A percentile compares a stretch with the other conserved stretches of the same genome.
Conservation (phyloP, 176 grass and related monocot species). For the Oropetium thomaeum region DNA sequence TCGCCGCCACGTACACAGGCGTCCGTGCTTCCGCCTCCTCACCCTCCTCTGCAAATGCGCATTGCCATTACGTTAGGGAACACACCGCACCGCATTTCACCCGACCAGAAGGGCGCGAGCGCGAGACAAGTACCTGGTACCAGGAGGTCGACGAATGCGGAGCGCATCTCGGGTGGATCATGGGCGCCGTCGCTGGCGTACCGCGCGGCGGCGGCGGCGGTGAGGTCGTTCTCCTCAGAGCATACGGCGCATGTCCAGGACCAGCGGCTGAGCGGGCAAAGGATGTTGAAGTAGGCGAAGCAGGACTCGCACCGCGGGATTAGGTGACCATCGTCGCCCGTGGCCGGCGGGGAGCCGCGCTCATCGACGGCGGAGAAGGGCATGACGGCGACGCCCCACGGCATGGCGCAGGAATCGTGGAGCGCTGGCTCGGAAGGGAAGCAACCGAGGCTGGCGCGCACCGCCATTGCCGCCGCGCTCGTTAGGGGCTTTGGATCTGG, state of each 20-base stretch:
- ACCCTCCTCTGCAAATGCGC: constrained; percentile 35
- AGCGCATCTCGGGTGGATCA: constrained; percentile 76
- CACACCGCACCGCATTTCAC: neutral
- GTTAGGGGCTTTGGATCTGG: constrained; percentile 36
- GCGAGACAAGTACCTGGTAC: constrained; percentile 36
- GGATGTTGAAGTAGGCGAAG: constrained; percentile 77
- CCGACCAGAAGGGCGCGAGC: neutral
- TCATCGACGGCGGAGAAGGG: constrained; percentile 76
- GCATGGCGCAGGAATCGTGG: constrained; percentile 58
- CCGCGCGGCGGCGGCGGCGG: constrained; percentile 41
- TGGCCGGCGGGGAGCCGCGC: constrained; percentile 37
- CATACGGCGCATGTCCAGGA: constrained; percentile 81
- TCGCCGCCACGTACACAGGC: constrained; percentile 78
- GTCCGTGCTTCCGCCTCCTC: constrained; percentile 39
- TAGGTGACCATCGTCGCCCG: constrained; percentile 50
- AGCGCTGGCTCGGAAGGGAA: constrained; percentile 60
- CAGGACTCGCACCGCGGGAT: constrained; percentile 85
- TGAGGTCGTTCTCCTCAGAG: constrained; percentile 58
- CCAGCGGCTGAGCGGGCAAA: constrained; percentile 73
- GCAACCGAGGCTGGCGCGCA: constrained; percentile 61
- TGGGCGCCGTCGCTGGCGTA: constrained; percentile 41
- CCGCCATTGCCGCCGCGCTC: constrained; percentile 53
- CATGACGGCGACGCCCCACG: constrained; percentile 77
- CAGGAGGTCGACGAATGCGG: constrained; percentile 83
- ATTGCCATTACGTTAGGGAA: constrained; percentile 4